Base-by-base conservation (phyloP, 306 rosid species). In the apple (Malus domestica) region DNA sequence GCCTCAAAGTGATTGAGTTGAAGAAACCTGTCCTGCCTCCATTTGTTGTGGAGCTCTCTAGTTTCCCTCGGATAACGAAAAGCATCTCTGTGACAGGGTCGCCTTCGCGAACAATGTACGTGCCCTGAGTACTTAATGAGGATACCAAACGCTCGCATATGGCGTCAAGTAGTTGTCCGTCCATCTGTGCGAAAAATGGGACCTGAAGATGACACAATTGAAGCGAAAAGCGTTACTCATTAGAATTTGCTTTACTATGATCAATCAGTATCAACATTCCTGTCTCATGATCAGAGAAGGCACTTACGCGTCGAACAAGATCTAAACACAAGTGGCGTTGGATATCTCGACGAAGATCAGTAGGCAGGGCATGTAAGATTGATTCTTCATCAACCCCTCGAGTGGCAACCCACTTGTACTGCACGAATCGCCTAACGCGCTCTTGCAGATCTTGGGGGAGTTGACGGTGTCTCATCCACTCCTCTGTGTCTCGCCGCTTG, bases 21-120 rank as follows among this genome's bases (percentile, higher is more conserved):
- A 94, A 94, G 90, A 94, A 94, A 77, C 96, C 97, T 3, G 89
- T 90, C 70, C 97, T 76, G 20, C 98, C 98, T 61, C 97, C 97
- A 80, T 94, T 85, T 69, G 97, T 92, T 5, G 98, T 94, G 20
- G 96, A 94, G 83, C 98, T 94, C 76, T 94, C 98, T 38, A 94
- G 91, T 70, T 73, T 87, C 27, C 98, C 98, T 77, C 98, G 87
- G 52, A 91, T 92, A 71, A 94, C 79, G 42, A 94, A 94, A 73
- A 90, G 91, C 98, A 94, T 94, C 78, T 89, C 98, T 3, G 96
- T 90, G 11, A 92, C 96, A 1, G 93, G 98, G 32, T 94, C 98
- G 0, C 98, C 98, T 84, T 94, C 98, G 30, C 98, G 85, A 10
- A 91, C 96, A 27, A 94, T 86, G 85, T 68, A 87, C 6, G 97